Evolutionary conservation across 2,329 filamentous ascomycete species (phyloP), one percentile per base, ranked within the genome.

Genomic region (Xylaria digitata): DNA sequence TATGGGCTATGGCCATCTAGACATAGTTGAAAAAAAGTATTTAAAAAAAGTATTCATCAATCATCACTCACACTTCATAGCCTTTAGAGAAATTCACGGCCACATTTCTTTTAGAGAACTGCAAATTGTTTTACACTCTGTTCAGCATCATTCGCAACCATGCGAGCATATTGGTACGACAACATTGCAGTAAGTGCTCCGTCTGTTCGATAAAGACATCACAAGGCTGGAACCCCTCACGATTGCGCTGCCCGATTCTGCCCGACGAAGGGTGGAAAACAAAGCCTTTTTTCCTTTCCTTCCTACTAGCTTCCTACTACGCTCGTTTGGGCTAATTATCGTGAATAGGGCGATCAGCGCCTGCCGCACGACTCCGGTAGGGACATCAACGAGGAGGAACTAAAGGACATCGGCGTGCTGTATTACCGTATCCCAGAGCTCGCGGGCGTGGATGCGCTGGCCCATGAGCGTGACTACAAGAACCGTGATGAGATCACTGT

Each of bases 401-500:
- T 99, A 65, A 80, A 84, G 70, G 84, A 86, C 61, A 84, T 98
- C 19, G 95, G 95, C 66, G 93, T 99, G 43, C 81, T 93, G 50
- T 96, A 96, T 85, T 89, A 88, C 78, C 84, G 86, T 77, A 87
- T 92, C 73, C 83, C 89, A 13, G 82, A 87, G 40, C 77, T 94
- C 55, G 81, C 84, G 37, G 84, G 84, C 30, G 94, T 98, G 46
- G 86, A 98, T 78, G 78, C 82, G 49, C 87, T 99, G 50, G 95
- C 96, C 2, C 73, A 80, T 3, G 83, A 91, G 71, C 91, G 95
- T 67, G 86, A 87, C 74, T 98, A 99, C 86, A 94, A 92, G 83
- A 97, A 98, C 84, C 92, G 95, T 64, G 96, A 99, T 82, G 90
- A 96, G 81, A 92, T 98, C 78, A 92, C 88, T 67, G 92, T 99